These are phyloP conservation scores for Leccinum variicolor DNA, from an alignment of 768 basidiomycete species.

Conservation along the genomic window DNA sequence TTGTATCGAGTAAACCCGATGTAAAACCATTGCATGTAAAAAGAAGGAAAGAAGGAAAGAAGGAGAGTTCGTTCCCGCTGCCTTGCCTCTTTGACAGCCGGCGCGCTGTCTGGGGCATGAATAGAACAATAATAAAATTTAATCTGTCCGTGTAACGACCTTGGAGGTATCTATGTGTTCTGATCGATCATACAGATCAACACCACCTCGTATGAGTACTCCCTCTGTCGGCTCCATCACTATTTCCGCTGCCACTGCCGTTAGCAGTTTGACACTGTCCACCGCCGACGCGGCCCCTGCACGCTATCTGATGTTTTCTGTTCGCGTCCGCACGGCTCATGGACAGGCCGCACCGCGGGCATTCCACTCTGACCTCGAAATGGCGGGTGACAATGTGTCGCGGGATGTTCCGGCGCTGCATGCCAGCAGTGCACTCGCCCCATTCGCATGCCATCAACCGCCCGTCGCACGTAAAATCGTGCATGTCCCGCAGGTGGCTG, in stretches of 20 bases:
- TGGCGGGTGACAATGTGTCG: slow-evolving; percentile 25
- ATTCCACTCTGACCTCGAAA: slow-evolving; percentile 21
- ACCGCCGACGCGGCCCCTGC: slow-evolving; percentile 1
- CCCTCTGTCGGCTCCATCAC: neutral
- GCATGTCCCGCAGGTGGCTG: slow-evolving; percentile 19
- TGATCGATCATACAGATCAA: neutral
- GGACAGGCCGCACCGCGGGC: slow-evolving; percentile 11
- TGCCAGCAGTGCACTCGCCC: slow-evolving; percentile 7
- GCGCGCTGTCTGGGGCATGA: neutral
- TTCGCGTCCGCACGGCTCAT: slow-evolving; percentile 23
- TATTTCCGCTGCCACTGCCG: neutral
- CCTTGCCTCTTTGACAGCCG: too few relatives aligned
- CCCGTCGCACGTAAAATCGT: slow-evolving; percentile 20
- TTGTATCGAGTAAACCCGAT: neutral
- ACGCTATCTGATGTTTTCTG: slow-evolving; percentile 19
- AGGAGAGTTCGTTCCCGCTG: neutral
- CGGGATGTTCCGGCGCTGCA: slow-evolving; percentile 27
- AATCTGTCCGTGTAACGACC: neutral
- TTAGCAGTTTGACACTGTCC: neutral
- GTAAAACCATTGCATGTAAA: neutral
- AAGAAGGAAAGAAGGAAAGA: neutral
- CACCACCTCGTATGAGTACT: neutral
- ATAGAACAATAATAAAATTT: neutral
- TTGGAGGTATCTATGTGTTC: neutral
- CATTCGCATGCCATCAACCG: slow-evolving; percentile 14